Percentiles rank a stretch among this genome's conserved stretches.
Conservation (phyloP, 441 rosid genomes). For the Populus hybrid region DNA sequence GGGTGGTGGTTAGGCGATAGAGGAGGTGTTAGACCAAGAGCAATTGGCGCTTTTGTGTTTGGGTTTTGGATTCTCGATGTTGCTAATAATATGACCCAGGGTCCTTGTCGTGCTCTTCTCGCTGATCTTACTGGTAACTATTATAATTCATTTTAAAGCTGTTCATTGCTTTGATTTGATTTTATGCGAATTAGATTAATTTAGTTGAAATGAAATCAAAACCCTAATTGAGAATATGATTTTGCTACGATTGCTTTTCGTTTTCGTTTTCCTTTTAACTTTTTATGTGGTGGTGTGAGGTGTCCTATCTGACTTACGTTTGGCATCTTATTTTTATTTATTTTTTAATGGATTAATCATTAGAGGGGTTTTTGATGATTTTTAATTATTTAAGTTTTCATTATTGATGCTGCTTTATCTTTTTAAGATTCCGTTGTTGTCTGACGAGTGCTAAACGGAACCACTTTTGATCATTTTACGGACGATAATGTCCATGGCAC, state of each 20-base stretch:
- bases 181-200: neutral
- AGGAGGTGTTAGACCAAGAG: constrained; percentile 51
- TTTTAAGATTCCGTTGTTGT: constrained; percentile 6
- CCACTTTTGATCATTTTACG: neutral
- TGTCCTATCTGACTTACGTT: neutral
- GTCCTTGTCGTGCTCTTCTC: constrained; percentile 94
- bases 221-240: neutral
- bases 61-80: constrained; percentile 97
- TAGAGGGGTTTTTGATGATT: neutral
- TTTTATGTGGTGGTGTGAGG: neutral
- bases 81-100: constrained; percentile 93
- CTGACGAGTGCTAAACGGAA: neutral
- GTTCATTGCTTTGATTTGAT: neutral
- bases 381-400: neutral
- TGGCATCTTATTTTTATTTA: neutral
- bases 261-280: neutral
- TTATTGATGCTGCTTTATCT: constrained; percentile 12
- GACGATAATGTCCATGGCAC: neutral
- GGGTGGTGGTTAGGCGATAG: constrained; percentile 90
- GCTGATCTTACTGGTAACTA: constrained; percentile 87
- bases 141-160: neutral
- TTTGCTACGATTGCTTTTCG: neutral
- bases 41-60: constrained; percentile 64
- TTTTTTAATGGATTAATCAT: neutral
- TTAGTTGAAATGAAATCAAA: neutral